Evolutionary conservation across 2,329 filamentous ascomycete species (phyloP).

Genomic region (Orbilia javanica): DNA sequence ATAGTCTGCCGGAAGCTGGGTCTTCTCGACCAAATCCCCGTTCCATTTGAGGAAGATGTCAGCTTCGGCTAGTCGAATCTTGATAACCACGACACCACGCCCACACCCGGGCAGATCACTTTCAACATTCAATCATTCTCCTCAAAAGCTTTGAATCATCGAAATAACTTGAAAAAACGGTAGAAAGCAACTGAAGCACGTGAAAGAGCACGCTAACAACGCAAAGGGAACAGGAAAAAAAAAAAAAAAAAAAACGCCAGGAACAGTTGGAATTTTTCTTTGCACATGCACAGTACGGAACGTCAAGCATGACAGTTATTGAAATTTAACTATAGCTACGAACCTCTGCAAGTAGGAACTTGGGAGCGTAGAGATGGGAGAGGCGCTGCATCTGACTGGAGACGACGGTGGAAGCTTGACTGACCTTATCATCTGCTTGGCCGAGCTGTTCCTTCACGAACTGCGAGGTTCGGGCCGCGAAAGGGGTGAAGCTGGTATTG

Average conservation of each 20-base stretch:
- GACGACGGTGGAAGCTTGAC: slow-evolving; percentile 48
- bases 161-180: slow-evolving; percentile 18
- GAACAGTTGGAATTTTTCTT: background rate
- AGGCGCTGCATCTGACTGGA: slow-evolving; percentile 47
- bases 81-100: slow-evolving; percentile 41
- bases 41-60: slow-evolving; percentile 59
- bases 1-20: slow-evolving; percentile 95
- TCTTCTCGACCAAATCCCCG: slow-evolving; percentile 70
- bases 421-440: slow-evolving; percentile 90
- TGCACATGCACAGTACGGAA: slow-evolving; percentile 1
- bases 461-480: slow-evolving; percentile 93
- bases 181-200: slow-evolving; percentile 16
- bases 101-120: slow-evolving; percentile 40
- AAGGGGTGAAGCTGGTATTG: slow-evolving; percentile 78
- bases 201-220: slow-evolving; percentile 33
- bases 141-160: slow-evolving; percentile 25
- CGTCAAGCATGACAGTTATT: background rate
- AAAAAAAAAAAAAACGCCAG: background rate
- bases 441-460: slow-evolving; percentile 98
- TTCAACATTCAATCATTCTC: slow-evolving; percentile 57
- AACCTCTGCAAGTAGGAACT: slow-evolving; percentile 56
- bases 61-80: slow-evolving; percentile 59
- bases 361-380: slow-evolving; percentile 55
- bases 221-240: slow-evolving; percentile 3
- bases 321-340: slow-evolving; percentile 35